phyloP scores from a whole-genome alignment of 495 filamentous ascomycete species.

The Annulohypoxylon nitens region DNA sequence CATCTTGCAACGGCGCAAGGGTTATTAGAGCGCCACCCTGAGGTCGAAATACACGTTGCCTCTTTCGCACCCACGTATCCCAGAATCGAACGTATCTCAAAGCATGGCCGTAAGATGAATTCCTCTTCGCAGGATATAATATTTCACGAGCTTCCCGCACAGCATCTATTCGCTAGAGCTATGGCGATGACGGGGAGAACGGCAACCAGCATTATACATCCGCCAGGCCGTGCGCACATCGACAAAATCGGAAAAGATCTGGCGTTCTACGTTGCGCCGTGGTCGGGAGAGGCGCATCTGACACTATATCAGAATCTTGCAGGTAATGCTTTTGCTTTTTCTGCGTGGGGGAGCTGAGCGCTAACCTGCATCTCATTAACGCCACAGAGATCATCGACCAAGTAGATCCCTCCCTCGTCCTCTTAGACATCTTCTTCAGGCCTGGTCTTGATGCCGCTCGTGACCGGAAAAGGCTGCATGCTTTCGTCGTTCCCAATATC shows the following conservation, averaged over 20 bases:
- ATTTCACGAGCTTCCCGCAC: conserved; percentile 41
- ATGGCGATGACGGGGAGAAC: conserved; percentile 2
- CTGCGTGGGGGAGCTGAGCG: not conserved
- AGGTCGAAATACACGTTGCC: conserved; percentile 45
- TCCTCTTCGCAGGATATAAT: conserved; percentile 26
- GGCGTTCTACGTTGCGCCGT: conserved; percentile 45
- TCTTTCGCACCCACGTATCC: conserved; percentile 37
- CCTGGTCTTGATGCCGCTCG: conserved; percentile 61
- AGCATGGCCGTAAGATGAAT: conserved; percentile 6
- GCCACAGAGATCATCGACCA: conserved; percentile 33
- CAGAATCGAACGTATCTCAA: conserved; percentile 32
- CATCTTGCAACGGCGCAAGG: conserved; percentile 42
- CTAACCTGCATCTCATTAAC: not conserved
- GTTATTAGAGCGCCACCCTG: conserved; percentile 41
- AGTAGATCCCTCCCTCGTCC: conserved; percentile 57
- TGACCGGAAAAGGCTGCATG: conserved; percentile 40
- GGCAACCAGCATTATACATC: conserved; percentile 15
- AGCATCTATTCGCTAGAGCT: conserved; percentile 3
- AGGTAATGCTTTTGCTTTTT: conserved; percentile 49
- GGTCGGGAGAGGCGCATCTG: conserved; percentile 59
- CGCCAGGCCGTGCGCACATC: conserved; percentile 22
- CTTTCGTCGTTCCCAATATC: conserved; percentile 56
- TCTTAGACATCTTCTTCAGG: conserved; percentile 62
- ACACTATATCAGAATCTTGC: conserved; percentile 55
- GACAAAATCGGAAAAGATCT: conserved; percentile 28